Percentiles rank a stretch among this genome's conserved stretches.
Evolutionary conservation across 2,329 filamentous ascomycete species (phyloP).

Genomic region (Amphichorda felina): DNA sequence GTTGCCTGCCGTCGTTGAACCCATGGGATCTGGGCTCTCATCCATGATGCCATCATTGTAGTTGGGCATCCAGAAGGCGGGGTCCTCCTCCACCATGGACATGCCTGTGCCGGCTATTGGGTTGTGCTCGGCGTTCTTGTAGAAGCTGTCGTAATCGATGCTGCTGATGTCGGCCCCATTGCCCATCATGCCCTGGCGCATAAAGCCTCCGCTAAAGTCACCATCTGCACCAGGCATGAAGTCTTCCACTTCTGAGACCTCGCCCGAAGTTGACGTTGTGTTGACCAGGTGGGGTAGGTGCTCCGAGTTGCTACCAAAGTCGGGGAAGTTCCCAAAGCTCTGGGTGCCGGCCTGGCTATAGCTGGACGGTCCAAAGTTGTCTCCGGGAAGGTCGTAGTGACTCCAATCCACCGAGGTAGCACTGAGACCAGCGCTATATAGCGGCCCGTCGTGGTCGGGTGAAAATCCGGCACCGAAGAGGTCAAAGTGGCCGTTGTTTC

Average conservation of each 20-base stretch:
- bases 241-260: constrained; percentile 57
- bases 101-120: constrained; percentile 28
- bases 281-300: constrained; percentile 42
- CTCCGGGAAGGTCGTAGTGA: constrained; percentile 29
- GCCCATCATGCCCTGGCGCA: constrained; percentile 33
- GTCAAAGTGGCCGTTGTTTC: constrained; percentile 28
- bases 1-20: constrained; percentile 15
- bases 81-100: constrained; percentile 39
- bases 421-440: constrained; percentile 51
- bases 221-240: constrained; percentile 35
- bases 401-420: constrained; percentile 34
- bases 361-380: constrained; percentile 38
- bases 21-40: constrained; percentile 21
- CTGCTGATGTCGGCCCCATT: constrained; percentile 30
- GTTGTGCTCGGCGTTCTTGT: constrained; percentile 32
- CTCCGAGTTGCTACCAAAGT: constrained; percentile 39
- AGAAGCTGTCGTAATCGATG: constrained; percentile 45
- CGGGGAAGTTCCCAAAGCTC: constrained; percentile 38
- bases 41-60: constrained; percentile 25
- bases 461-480: constrained; percentile 34
- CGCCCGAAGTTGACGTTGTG: constrained; percentile 50
- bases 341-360: constrained; percentile 40
- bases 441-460: constrained; percentile 41
- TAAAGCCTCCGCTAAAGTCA: constrained; percentile 30
- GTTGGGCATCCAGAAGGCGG: constrained; percentile 35